Base-by-base conservation (phyloP, 176 grass and related monocot genomes). In the Musa beccarii region DNA sequence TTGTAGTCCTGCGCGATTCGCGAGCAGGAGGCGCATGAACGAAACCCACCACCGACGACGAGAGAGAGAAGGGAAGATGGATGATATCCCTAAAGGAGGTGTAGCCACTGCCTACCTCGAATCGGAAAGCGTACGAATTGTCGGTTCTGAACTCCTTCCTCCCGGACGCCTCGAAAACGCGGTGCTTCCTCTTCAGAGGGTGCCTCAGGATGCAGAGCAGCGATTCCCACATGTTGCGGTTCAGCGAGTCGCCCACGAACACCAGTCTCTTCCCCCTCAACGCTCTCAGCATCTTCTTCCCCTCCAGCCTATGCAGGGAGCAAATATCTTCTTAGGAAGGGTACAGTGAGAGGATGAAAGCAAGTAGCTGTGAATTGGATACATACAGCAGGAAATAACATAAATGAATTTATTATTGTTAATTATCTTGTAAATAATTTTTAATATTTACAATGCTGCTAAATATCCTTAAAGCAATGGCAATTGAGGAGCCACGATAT, bases 161-260 rank as follows among this genome's bases (percentile, higher is more conserved):
- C 50, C 90, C 95, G 7, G 95, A 98, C 62, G 87, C 84, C 75
- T 98, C 95, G 79, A 91, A 91, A 52, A 91, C 90, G 23, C 70
- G 89, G 9, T 22, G 85, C 72, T 91, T 93, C 64, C 93, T 78
- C 63, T 79, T 84, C 34, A 94, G 49, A 53, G 86, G 87, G 62
- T 83, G 84, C 79, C 88, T 84, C 74, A 98, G 77, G 26, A 90
- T 86, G 71, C 95, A 98, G 52, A 91, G 26, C 49, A 98, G 73
- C 20, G 95, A 98, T 59, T 98, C 95, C 95, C 95, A 98, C 95
- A 98, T 98, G 77, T 98, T 98, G 53, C 95, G 84, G 79, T 98
- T 98, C 76, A 98, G 86, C 0, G 95, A 98, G 80, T 98, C 95
- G 51, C 95, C 95, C 8, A 98, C 86, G 64, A 98, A 98, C 53